A percentile compares a stretch with the other conserved stretches of the same genome.
These are phyloP conservation scores for Chondrostereum purpureum DNA, from an alignment of 1,284 basidiomycete genomes.

Conservation along the genomic window DNA sequence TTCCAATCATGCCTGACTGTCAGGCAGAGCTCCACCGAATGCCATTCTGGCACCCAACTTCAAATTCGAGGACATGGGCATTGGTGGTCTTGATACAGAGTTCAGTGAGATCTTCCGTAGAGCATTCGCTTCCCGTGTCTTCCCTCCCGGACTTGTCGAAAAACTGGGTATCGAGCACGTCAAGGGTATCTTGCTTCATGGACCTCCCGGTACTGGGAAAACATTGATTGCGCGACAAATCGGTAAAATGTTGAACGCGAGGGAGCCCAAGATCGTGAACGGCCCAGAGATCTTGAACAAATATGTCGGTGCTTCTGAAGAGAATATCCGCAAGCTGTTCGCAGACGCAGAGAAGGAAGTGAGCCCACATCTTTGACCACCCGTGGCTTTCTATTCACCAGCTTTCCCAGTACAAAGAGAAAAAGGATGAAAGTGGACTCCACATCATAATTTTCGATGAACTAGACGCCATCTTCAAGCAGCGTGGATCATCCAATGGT, in stretches of 20 bases:
- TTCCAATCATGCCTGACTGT: background rate
- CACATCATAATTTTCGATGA: conserved; percentile 99
- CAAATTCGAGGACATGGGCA: conserved; percentile 99
- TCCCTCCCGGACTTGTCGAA: conserved; percentile 94
- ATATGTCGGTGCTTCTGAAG: conserved; percentile 97
- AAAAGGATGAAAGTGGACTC: conserved; percentile 95
- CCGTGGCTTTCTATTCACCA: background rate
- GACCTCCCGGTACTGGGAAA: conserved; percentile 98
- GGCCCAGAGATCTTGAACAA: conserved; percentile 98
- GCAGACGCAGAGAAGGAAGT: conserved; percentile 97
- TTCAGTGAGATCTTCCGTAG: conserved; percentile 97
- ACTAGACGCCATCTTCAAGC: conserved; percentile 97
- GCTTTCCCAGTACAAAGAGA: conserved; percentile 84
- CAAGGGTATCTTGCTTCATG: conserved; percentile 94
- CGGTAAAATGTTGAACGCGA: conserved; percentile 97
- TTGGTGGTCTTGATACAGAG: conserved; percentile 94
- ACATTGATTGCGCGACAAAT: conserved; percentile 98
- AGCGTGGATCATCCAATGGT: conserved; percentile 83
- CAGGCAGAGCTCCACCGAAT: conserved; percentile 75
- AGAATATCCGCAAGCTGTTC: conserved; percentile 97
- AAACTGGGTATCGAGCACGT: conserved; percentile 99
- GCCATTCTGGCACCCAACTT: conserved; percentile 98
- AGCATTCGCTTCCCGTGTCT: conserved; percentile 97
- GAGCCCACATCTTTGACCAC: conserved; percentile 14
- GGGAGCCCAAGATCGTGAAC: conserved; percentile 98